phyloP scores from a whole-genome alignment of 441 rosid genomes.

The Populus hybrid region DNA sequence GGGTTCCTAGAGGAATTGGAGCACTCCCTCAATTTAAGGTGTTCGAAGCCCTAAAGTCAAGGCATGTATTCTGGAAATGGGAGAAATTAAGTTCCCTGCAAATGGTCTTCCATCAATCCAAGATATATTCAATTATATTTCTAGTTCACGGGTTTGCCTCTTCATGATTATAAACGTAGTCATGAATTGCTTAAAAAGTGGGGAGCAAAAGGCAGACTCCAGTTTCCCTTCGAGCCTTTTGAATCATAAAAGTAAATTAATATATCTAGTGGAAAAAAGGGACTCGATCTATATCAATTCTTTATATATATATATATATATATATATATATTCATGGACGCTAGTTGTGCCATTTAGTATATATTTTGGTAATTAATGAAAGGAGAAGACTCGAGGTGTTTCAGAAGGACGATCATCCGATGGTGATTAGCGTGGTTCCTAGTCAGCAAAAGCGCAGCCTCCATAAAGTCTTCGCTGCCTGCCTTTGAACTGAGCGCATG shows the following conservation, averaged over 20 bases:
- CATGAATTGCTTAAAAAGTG: neutral
- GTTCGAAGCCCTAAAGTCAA: neutral
- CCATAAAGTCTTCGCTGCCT: neutral
- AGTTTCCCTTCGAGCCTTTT: neutral
- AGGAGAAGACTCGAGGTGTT: neutral
- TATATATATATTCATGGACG: no score
- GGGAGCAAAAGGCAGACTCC: neutral
- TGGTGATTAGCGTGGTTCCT: neutral
- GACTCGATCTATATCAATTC: no score
- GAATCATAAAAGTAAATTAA: no score
- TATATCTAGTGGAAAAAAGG: no score
- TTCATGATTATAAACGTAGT: neutral
- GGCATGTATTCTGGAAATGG: neutral
- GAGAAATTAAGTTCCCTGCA: neutral
- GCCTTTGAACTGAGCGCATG: conserved; percentile 5
- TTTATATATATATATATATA: no score
- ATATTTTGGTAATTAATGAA: no score
- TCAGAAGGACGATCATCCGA: neutral
- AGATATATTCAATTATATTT: neutral
- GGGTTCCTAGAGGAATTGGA: neutral
- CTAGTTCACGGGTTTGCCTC: neutral
- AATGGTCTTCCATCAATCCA: neutral
- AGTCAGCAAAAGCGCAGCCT: conserved; percentile 10
- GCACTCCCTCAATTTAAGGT: conserved; percentile 1
- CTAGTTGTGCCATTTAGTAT: no score